Evolutionary conservation across 208 protist species (phyloP).

Genomic region (Leishmania tropica): DNA sequence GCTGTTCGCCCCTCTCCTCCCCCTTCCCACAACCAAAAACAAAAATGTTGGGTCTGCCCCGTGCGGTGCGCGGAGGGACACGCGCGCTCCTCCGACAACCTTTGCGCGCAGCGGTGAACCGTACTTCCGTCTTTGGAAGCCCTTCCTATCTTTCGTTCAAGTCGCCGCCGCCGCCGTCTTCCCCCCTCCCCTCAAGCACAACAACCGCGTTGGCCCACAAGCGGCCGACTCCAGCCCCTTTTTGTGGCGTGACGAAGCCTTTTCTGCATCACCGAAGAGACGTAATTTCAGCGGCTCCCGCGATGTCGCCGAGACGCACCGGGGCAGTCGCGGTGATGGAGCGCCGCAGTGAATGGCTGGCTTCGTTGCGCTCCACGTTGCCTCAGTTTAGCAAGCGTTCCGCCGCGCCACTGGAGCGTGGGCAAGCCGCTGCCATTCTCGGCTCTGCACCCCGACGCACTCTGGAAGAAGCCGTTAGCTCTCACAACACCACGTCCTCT

Average conservation of each 20-base stretch:
- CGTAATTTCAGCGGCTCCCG: neutral
- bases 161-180: neutral
- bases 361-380: conserved; percentile 14
- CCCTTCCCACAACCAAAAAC: neutral
- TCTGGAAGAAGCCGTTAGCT: conserved; percentile 13
- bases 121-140: neutral
- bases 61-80: neutral
- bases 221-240: too few relatives aligned
- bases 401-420: conserved; percentile 3
- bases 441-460: conserved; percentile 6
- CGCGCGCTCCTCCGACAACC: too few relatives aligned
- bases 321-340: conserved; percentile 9
- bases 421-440: conserved; percentile 8
- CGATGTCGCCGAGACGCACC: neutral
- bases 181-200: neutral
- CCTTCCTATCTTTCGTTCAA: neutral
- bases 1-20: neutral
- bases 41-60: neutral
- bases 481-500: neutral
- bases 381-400: conserved; percentile 18
- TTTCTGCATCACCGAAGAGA: neutral
- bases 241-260: neutral
- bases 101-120: neutral
- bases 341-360: conserved; percentile 27
- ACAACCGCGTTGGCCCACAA: neutral